These are phyloP conservation scores for Solanum bukasovii DNA, from an alignment of 257 asterid species.

Conservation along the genomic window DNA sequence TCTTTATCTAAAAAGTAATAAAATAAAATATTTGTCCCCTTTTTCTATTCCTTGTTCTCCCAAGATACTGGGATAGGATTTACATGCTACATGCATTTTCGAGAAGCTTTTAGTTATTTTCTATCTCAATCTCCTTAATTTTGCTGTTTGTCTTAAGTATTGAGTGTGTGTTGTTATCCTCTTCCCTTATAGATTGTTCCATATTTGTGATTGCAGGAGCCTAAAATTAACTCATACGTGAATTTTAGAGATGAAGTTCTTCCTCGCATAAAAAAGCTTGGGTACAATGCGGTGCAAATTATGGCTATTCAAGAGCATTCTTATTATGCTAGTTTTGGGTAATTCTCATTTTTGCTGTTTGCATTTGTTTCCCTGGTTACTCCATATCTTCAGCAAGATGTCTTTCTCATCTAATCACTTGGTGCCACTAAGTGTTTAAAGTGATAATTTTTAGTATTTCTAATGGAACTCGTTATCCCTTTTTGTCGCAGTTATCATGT, in stretches of 20 bases:
- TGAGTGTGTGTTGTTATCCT: neutral
- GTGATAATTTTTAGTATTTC: neutral
- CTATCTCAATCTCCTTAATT: too few relatives aligned
- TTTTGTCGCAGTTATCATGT: conserved; percentile 74
- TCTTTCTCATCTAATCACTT: neutral
- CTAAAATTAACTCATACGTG: conserved; percentile 74
- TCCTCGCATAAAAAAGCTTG: conserved; percentile 94
- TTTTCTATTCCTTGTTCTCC: too few relatives aligned
- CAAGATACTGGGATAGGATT: too few relatives aligned
- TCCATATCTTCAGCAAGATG: neutral
- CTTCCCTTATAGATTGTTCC: neutral
- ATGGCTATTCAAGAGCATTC: conserved; percentile 99
- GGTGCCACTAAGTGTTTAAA: neutral
- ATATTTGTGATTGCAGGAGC: conserved; percentile 46
- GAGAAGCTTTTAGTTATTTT: too few relatives aligned
- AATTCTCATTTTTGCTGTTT: conserved; percentile 9
- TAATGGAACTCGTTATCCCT: conserved; percentile 13
- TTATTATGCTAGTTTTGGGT: conserved; percentile 99
- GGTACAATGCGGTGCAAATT: conserved; percentile 95
- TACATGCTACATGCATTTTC: too few relatives aligned
- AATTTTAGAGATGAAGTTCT: conserved; percentile 93
- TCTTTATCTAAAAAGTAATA: neutral
- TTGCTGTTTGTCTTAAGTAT: neutral
- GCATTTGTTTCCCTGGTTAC: neutral
- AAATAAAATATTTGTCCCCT: neutral